Base-by-base conservation (phyloP, 768 basidiomycete species). In the Termitomyces bulborhizus region DNA sequence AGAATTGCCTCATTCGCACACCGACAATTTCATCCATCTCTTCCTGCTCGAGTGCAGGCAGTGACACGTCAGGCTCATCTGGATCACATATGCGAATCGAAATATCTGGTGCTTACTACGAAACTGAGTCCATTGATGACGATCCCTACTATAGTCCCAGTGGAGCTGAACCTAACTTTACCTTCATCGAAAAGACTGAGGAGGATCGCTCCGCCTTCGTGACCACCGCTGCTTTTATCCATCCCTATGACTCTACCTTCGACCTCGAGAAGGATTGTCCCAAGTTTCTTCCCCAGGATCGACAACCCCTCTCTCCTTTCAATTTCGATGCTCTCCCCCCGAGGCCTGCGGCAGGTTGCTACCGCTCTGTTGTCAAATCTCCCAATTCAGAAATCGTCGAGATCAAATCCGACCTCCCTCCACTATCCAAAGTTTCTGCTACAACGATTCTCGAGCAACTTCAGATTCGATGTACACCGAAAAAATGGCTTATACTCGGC, bases 271-370 rank as follows among this genome's bases (percentile, higher is more conserved):
- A 65, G 46, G 66, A 68, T 24, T 60, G 60, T n/a, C 57, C 66
- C 6, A 65, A 68, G 24, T 59, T 56, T 5, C 51, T 60, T 18
- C 73, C 76, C 0, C 70, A 74, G 53, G 70, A 70, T 34, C 69
- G 70, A 39, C 78, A 77, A 57, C 61, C 63, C 6, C 62, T 79
- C 5, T 67, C 72, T 4, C 55, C 73, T 9, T 81, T 80, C 60
- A 77, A 82, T 57, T 82, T 83, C 51, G 80, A 81, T 53, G 68
- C 74, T 9, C 70, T 83, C 15, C 81, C 81, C 24, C 67, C 66
- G 43, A 69, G 66, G 13, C 39, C 39, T 29, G 48, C 58, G 8
- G 43, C 39, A 43, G 50, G 48, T 8, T 60, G 3, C 27, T 18
- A 11, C 27, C 37, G 49, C n/a, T 29, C 26, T 27, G 11, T 7